These are phyloP conservation scores for Mucor plumbeus DNA, from an alignment of 371 early-diverging fungal genomes.

Conservation along the genomic window DNA sequence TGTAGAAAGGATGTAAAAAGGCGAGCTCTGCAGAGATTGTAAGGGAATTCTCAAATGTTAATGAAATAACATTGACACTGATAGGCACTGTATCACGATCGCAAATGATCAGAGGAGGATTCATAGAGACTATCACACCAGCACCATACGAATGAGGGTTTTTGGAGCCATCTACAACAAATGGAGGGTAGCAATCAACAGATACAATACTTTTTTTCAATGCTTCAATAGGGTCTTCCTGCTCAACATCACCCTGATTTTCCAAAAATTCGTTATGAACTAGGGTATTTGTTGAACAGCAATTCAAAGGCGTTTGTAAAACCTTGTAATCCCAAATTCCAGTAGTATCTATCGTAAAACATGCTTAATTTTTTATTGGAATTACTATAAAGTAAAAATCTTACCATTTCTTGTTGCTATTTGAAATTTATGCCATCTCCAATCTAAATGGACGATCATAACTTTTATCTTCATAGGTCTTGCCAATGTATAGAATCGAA, in stretches of 20 bases:
- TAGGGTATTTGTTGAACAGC: neutral
- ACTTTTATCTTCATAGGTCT: slow-evolving; percentile 72
- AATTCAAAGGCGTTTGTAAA: slow-evolving; percentile 52
- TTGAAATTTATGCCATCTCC: slow-evolving; percentile 84
- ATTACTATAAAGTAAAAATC: neutral
- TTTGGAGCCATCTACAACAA: slow-evolving; percentile 71
- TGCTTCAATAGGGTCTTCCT: slow-evolving; percentile 10
- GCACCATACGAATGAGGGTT: slow-evolving; percentile 70
- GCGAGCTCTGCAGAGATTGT: slow-evolving; percentile 75
- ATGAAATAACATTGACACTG: slow-evolving; percentile 72
- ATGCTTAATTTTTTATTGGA: no score
- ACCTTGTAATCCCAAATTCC: slow-evolving; percentile 82
- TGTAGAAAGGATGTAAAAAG: slow-evolving; percentile 84
- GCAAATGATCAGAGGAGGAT: slow-evolving; percentile 75
- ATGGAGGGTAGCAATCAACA: slow-evolving; percentile 73
- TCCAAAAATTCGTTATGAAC: no score
- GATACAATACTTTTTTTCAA: slow-evolving; percentile 54
- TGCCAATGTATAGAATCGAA: slow-evolving; percentile 74
- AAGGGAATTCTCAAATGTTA: slow-evolving; percentile 83
- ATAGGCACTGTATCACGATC: slow-evolving; percentile 86
- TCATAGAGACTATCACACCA: slow-evolving; percentile 79
- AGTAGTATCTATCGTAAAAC: slow-evolving; percentile 52
- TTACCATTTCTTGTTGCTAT: slow-evolving; percentile 81
- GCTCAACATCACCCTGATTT: neutral
- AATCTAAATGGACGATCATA: slow-evolving; percentile 77